phyloP scores from a whole-genome alignment of 805 yeast genomes.

The Kluyveromyces wickerhamii region DNA sequence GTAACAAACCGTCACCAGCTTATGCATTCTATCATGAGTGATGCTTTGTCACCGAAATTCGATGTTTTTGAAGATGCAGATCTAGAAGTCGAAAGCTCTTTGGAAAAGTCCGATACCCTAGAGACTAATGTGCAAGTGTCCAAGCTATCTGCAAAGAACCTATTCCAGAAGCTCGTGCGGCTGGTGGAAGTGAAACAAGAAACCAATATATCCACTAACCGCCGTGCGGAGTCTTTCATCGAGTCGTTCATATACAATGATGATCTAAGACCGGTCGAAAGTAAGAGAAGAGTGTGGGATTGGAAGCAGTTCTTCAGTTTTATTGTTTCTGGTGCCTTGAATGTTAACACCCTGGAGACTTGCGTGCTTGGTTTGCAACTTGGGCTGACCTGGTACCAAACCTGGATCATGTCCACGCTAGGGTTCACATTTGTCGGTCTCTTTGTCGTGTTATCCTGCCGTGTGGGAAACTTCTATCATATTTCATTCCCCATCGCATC shows the following conservation, averaged over 20 bases:
- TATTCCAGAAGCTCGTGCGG: constrained; percentile 4
- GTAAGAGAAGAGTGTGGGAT: constrained; percentile 65
- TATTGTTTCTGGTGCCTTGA: constrained; percentile 88
- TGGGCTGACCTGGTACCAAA: constrained; percentile 87
- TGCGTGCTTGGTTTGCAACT: constrained; percentile 78
- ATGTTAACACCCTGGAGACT: constrained; percentile 87
- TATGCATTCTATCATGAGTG: background rate
- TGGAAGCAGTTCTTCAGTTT: constrained; percentile 77
- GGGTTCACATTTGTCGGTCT: constrained; percentile 69
- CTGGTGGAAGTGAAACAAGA: constrained; percentile 11
- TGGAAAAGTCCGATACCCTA: background rate
- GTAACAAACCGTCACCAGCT: too few relatives aligned
- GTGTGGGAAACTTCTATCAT: constrained; percentile 78
- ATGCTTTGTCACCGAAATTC: constrained; percentile 1
- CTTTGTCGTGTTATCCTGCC: constrained; percentile 60
- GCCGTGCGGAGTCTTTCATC: constrained; percentile 10
- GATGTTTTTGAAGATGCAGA: background rate
- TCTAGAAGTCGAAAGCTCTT: background rate
- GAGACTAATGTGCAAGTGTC: background rate
- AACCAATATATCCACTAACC: constrained; percentile 6
- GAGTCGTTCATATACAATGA: constrained; percentile 54
- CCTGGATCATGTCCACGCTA: constrained; percentile 83
- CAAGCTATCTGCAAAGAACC: constrained; percentile 2
- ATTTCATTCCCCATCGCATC: constrained; percentile 79
- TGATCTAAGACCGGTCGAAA: constrained; percentile 77